These are phyloP conservation scores for Boechera stricta DNA, from an alignment of 345 rosid species.

Conservation along the genomic window DNA sequence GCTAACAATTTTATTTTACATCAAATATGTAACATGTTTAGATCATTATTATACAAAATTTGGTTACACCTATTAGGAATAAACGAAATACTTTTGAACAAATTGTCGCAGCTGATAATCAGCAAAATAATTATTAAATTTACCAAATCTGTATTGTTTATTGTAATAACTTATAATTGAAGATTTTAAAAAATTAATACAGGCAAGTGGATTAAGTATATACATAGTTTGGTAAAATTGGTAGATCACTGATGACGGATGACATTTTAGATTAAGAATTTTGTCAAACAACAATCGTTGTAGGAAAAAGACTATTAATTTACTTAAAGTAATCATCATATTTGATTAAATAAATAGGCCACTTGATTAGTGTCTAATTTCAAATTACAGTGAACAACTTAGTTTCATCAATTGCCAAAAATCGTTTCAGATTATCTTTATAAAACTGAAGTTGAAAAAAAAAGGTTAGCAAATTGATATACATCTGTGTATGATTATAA, in stretches of 20 bases:
- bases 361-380: conserved; percentile 20
- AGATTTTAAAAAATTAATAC: not conserved
- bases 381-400: conserved; percentile 6
- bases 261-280: conserved; percentile 16
- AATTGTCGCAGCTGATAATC: conserved; percentile 16
- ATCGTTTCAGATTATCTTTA: conserved; percentile 2
- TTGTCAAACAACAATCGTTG: conserved; percentile 30
- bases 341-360: conserved; percentile 25
- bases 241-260: conserved; percentile 35
- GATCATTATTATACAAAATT: conserved; percentile 20
- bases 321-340: conserved; percentile 18
- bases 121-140: not conserved
- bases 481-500: not conserved
- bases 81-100: not conserved
- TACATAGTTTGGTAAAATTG: not conserved
- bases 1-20: conserved; percentile 2
- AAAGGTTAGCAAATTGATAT: conserved; percentile 17
- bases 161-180: not conserved
- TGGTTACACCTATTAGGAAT: conserved; percentile 6
- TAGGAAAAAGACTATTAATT: not conserved
- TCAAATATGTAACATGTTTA: not conserved
- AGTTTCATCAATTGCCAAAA: conserved; percentile 25
- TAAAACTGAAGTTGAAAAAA: not conserved
- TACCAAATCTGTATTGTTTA: conserved; percentile 32
- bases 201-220: conserved; percentile 31